A percentile compares a stretch with the other conserved stretches of the same genome.
These are phyloP conservation scores for Neurospora tetraspora DNA, from an alignment of 495 filamentous ascomycete species.

Conservation along the genomic window DNA sequence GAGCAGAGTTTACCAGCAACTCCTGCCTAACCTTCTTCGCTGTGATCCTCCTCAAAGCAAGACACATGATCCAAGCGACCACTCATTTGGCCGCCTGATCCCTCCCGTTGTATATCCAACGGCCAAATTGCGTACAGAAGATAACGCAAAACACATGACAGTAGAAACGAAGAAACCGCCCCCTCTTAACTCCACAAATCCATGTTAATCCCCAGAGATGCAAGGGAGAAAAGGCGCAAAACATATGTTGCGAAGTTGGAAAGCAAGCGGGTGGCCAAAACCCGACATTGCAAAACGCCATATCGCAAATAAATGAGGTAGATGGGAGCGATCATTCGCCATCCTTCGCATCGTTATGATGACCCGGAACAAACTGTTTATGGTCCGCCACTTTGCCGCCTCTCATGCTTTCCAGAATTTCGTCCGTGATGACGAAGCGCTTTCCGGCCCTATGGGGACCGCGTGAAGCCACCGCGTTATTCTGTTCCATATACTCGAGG, in stretches of 20 bases:
- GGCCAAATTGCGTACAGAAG: neutral
- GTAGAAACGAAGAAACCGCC: neutral
- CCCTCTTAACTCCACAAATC: neutral
- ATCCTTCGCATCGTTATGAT: neutral
- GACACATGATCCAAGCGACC: neutral
- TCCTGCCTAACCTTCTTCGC: neutral
- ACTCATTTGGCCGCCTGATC: neutral
- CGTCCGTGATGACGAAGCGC: neutral
- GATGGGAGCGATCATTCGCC: neutral
- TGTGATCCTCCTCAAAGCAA: neutral
- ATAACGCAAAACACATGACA: neutral
- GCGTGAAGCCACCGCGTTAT: neutral
- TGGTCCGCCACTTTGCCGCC: neutral
- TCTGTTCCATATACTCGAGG: neutral
- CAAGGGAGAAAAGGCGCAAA: neutral
- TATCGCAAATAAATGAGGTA: neutral
- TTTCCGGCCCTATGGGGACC: neutral
- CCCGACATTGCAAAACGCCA: neutral
- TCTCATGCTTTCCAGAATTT: neutral
- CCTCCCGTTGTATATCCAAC: neutral
- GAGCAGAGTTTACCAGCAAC: neutral
- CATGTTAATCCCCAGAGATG: neutral
- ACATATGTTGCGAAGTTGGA: neutral
- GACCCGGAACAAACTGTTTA: neutral
- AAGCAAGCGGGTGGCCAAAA: neutral